These are phyloP conservation scores for Cadophora sp. DNA, from an alignment of 2,329 filamentous ascomycete species.

Conservation along the genomic window DNA sequence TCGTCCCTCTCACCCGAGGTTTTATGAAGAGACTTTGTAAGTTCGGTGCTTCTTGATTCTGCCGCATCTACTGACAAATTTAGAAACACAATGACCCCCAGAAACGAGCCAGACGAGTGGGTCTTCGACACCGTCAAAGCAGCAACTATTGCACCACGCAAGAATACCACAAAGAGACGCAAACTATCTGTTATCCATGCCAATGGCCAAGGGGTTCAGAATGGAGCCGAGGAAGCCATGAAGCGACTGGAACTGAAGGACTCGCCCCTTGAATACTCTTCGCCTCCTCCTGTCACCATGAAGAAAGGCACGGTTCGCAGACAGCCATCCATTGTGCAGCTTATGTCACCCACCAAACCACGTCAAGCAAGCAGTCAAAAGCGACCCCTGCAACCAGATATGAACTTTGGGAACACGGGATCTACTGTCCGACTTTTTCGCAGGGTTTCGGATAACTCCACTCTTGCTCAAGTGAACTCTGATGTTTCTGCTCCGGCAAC, in stretches of 20 bases:
- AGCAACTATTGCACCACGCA: slow-evolving; percentile 63
- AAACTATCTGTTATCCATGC: slow-evolving; percentile 64
- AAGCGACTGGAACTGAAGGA: slow-evolving; percentile 67
- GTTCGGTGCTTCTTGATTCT: slow-evolving; percentile 32
- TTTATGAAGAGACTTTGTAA: slow-evolving; percentile 91
- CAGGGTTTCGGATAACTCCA: slow-evolving; percentile 76
- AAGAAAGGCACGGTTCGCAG: slow-evolving; percentile 61
- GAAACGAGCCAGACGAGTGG: slow-evolving; percentile 83
- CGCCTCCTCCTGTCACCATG: slow-evolving; percentile 61
- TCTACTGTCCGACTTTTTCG: slow-evolving; percentile 93
- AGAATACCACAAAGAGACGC: slow-evolving; percentile 59
- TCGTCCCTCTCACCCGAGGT: slow-evolving; percentile 74
- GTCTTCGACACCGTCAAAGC: slow-evolving; percentile 92
- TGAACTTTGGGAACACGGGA: slow-evolving; percentile 91
- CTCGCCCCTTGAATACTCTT: slow-evolving; percentile 62
- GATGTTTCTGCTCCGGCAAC: slow-evolving; percentile 32
- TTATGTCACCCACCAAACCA: slow-evolving; percentile 42
- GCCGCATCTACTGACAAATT: slow-evolving; percentile 31
- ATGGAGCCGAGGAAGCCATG: slow-evolving; percentile 62
- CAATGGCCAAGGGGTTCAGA: slow-evolving; percentile 44
- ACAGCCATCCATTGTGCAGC: slow-evolving; percentile 48
- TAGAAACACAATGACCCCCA: slow-evolving; percentile 69
- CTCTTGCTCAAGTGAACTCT: slow-evolving; percentile 37
- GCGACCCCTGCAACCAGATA: slow-evolving; percentile 84
- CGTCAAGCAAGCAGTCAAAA: slow-evolving; percentile 53